Evolutionary conservation across 164 flowering plant genomes (phyloP), one percentile per base, ranked within the genome.

Genomic region (Echeveria elegans): DNA sequence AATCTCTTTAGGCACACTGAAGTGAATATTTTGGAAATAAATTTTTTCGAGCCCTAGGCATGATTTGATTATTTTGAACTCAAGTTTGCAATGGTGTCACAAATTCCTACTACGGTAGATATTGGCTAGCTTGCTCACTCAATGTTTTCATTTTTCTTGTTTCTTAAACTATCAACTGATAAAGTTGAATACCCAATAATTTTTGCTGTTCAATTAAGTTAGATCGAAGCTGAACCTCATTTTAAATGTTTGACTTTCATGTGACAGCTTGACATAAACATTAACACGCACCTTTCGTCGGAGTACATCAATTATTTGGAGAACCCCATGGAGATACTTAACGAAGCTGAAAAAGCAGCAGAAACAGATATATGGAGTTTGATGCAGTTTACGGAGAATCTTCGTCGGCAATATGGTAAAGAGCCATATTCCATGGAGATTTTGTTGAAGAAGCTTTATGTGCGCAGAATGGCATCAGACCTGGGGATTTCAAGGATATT

Each of bases 401-500:
- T 94, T 52, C 87, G 97, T 15, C 82, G 92, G 31, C 96, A 85
- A 58, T 82, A 93, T 81, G 97, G 98, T 64, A 90, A 90, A 77
- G 98, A 90, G 78, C 98, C 98, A 28, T 74, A 65, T 66, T 82
- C 99, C 63, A 94, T 94, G 99, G 97, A 94, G 77, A 79, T 89
- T 64, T 73, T 94, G 36, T 71, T 94, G 69, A 94, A 89, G 79
- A 89, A 94, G 75, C 88, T 94, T 34, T 94, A 94, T 71, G 89
- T 89, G 40, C 83, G 75, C 76, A 86, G 98, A 81, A 93, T 93
- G 98, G 90, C 96, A 31, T 96, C 98, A 30, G 98, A 94, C 76
- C 86, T 94, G 67, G 98, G 97, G 61, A 88, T 94, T 61, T 80
- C 75, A 50, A 82, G 82, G 70, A 88, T 94, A 30, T 91, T 88